Evolutionary conservation across 2,329 filamentous ascomycete species (phyloP).

Genomic region (Phoma sp.): DNA sequence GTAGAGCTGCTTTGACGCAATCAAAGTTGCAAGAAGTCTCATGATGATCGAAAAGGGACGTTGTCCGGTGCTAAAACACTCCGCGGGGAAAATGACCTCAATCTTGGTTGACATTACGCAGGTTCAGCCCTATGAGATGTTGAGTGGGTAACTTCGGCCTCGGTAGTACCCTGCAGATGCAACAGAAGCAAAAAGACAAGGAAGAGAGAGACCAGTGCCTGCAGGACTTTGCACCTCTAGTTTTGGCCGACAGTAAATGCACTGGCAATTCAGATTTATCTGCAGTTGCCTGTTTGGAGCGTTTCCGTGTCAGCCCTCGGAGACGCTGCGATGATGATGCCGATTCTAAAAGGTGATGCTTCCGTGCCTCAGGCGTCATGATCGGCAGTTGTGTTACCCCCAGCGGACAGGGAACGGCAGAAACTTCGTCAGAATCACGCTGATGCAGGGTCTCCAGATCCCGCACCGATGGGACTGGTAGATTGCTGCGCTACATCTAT

Average conservation of each 20-base stretch:
- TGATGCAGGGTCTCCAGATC: constrained; percentile 34
- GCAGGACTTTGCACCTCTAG: neutral
- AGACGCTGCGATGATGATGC: constrained; percentile 6
- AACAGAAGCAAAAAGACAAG: neutral
- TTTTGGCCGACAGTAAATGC: neutral
- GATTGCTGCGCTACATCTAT: constrained; percentile 22
- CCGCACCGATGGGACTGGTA: constrained; percentile 27
- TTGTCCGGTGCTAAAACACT: constrained; percentile 3
- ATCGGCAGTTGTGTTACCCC: constrained; percentile 28
- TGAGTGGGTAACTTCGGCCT: constrained; percentile 6
- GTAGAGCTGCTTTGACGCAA: neutral
- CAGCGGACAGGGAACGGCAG: constrained; percentile 26
- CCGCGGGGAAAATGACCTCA: neutral
- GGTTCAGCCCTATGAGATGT: constrained; percentile 9
- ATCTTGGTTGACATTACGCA: constrained; percentile 8
- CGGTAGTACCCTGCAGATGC: neutral
- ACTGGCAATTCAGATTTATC: neutral
- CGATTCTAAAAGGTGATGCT: constrained; percentile 13
- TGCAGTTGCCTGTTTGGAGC: neutral
- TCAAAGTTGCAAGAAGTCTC: neutral
- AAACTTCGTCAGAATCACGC: constrained; percentile 31
- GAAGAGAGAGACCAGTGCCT: neutral
- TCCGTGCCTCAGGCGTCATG: constrained; percentile 40
- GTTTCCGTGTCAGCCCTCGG: neutral
- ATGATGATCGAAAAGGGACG: neutral